Evolutionary conservation across 352 stramenopile species (phyloP), one percentile per base, ranked within the genome.

Genomic region (Phytopythium litorale): DNA sequence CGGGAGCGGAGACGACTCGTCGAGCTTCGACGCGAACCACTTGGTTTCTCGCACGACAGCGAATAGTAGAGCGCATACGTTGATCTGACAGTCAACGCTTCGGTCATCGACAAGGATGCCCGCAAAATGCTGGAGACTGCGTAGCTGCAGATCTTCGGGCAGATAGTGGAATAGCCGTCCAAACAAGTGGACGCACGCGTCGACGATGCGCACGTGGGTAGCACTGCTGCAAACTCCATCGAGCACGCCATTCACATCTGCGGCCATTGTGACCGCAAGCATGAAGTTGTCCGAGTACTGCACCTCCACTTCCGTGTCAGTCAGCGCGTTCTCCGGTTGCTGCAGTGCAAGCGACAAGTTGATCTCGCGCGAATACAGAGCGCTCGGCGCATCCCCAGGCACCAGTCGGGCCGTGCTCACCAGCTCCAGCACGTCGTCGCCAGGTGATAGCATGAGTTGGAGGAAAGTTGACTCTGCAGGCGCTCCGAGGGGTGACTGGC

Each of bases 251-350:
- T 73, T 60, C 23, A 63, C 43, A 38, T 40, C 40, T 9, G 78
- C 64, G 35, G 64, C 68, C 43, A 84, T 72, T 57, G 64, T 76
- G 11, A 74, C 68, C 8, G 78, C 66, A 7, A 69, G 67, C 79
- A 76, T 85, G 65, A 92, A 94, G 5, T 75, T 83, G 61, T 96
- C 87, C 16, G 90, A 60, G 64, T 94, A 94, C 71, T 93, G 84
- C 5, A 92, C 71, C 52, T 96, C 87, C 7, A 96, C 64, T 52
- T 96, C 87, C 16, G 78, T 91, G 64, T 96, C 87, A 2, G 81
- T 91, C 7, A 96, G 71, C 13, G 84, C 75, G 25, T 89, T 91
- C 53, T 91, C 85, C 7, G 62, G 72, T 56, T 88, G 85, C 23
- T 87, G 69, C 21, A 96, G 66, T 15, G 73, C 74, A 19, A 96